Evolutionary conservation across 257 asterid species (phyloP).

Genomic region (Nicotiana tabacum): DNA sequence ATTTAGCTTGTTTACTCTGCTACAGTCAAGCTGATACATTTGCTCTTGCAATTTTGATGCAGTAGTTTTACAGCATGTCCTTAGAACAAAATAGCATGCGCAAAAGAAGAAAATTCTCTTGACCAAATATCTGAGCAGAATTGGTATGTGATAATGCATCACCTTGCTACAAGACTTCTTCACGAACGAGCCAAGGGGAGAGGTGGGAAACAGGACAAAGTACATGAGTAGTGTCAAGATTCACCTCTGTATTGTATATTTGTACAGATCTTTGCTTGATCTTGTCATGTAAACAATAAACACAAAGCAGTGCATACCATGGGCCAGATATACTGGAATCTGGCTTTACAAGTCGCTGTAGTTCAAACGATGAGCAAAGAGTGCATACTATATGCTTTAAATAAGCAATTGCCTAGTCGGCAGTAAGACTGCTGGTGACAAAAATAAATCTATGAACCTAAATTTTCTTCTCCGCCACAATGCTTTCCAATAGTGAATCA

Average conservation of each 20-base stretch:
- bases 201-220: background rate
- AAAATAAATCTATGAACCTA: conserved; percentile 17
- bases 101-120: background rate
- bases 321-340: background rate
- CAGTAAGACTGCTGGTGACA: background rate
- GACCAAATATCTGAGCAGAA: background rate
- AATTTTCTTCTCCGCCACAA: conserved; percentile 30
- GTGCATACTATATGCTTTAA: background rate
- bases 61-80: background rate
- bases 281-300: background rate
- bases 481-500: conserved; percentile 57
- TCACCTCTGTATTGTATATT: background rate
- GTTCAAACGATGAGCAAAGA: background rate
- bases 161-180: background rate
- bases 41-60: background rate
- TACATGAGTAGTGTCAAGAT: background rate
- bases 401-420: background rate
- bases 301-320: background rate
- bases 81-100: background rate
- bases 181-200: background rate
- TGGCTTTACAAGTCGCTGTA: background rate
- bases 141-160: background rate
- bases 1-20: background rate
- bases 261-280: background rate
- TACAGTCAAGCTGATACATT: background rate